These are phyloP conservation scores for Elasticomyces elasticus DNA, from an alignment of 495 filamentous ascomycete species.

Conservation along the genomic window DNA sequence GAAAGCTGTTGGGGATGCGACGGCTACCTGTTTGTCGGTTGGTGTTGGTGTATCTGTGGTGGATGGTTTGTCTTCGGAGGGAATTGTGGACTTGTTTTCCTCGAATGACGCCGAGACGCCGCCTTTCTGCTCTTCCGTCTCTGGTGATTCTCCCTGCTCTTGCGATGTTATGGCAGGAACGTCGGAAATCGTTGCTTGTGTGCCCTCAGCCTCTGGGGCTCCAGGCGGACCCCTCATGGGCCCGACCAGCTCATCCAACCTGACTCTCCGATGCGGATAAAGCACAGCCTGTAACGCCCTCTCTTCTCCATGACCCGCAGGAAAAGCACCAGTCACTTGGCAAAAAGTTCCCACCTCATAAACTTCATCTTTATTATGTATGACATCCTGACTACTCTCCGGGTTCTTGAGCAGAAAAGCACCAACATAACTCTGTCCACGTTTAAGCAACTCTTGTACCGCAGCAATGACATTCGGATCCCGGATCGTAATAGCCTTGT, in stretches of 20 bases:
- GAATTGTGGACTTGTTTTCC: constrained; percentile 43
- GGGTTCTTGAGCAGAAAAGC: constrained; percentile 97
- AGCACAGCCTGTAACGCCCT: constrained; percentile 71
- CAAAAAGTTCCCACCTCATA: constrained; percentile 95
- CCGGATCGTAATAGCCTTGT: constrained; percentile 93
- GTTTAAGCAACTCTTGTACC: constrained; percentile 91
- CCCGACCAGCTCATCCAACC: constrained; percentile 68
- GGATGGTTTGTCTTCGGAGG: constrained; percentile 1
- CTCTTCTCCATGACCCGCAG: constrained; percentile 62
- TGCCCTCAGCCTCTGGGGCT: constrained; percentile 28
- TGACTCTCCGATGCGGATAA: constrained; percentile 92
- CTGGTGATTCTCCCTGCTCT: constrained; percentile 37
- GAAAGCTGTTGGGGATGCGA: constrained; percentile 61
- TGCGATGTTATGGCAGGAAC: constrained; percentile 22
- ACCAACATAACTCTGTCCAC: constrained; percentile 96
- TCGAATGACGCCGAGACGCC: constrained; percentile 98
- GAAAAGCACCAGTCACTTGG: constrained; percentile 91
- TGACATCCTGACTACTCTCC: constrained; percentile 79
- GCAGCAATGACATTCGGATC: constrained; percentile 81
- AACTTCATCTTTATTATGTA: constrained; percentile 77
- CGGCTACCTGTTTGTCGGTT: background rate
- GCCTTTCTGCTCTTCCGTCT: constrained; percentile 63
- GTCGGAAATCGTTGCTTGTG: constrained; percentile 28
- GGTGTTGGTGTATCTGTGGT: too few species aligned
- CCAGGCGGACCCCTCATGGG: constrained; percentile 33